Base-by-base conservation (phyloP, 2,329 filamentous ascomycete genomes). In the Fusarium chuoi region DNA sequence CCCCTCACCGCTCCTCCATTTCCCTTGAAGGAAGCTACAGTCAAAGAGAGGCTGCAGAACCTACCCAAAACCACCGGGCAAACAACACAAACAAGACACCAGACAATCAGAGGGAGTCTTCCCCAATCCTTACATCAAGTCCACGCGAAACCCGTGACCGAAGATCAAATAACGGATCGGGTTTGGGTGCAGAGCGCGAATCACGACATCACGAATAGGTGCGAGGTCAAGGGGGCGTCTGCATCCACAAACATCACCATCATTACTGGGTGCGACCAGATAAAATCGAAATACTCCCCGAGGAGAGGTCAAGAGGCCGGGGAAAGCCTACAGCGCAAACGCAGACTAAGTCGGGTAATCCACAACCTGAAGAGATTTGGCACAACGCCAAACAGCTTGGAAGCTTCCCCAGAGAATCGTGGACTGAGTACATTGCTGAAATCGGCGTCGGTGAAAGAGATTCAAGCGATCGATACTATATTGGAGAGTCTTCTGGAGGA, bases 171-270 rank as follows among this genome's bases (percentile, higher is more conserved):
- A 61, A 55, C 39, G 36, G 70, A 73, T 35, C 52, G 65, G 49
- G 67, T 62, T 11, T 77, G 78, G 78, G 71, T 66, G 61, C 67
- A 77, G 48, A 74, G 62, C 33, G 62, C 72, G 26, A 73, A 78
- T 24, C 64, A 55, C 62, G 73, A 76, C 58, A 77, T 75, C 58
- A 72, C 55, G 45, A 69, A 67, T 57, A 79, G 71, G 52, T 61
- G 72, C 56, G 62, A 77, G 57, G 68, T 65, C 61, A 74, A 56
- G 74, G 71, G 26, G 42, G 76, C 70, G 76, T 87, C 72, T 89
- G 88, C 75, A 74, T 89, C 65, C 89, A 90, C 78, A 89, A 86
- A 72, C 89, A 91, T 75, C 88, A 91, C 75, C 89, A 90, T 79
- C 89, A 90, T 82, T 90, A 90, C 83, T 90, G 89, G 89, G 70